Conservation (phyloP, 768 basidiomycete genomes). For the Naganishia antarctica region DNA sequence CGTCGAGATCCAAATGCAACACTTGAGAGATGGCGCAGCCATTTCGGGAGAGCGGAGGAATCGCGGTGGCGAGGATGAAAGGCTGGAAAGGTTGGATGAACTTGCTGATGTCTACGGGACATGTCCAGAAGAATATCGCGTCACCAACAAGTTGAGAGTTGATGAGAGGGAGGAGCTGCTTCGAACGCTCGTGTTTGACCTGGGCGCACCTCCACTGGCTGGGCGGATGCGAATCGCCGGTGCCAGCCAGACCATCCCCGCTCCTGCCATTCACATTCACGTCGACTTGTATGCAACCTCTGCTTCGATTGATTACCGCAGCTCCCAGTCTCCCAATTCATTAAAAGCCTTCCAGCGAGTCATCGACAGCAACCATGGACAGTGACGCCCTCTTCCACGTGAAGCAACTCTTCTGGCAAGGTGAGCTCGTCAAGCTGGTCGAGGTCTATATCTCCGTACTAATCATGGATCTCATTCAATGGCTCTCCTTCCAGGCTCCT, state of each 20-base stretch:
- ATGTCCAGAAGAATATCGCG: too few species aligned
- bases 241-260: background rate
- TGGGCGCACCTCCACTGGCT: background rate
- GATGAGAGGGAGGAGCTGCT: too few species aligned
- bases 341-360: too few species aligned
- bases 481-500: constrained; percentile 43
- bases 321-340: too few species aligned
- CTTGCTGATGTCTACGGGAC: background rate
- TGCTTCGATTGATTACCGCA: too few species aligned
- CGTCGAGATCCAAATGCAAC: background rate
- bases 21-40: background rate
- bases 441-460: background rate
- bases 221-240: background rate
- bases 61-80: background rate
- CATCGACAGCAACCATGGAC: constrained; percentile 48
- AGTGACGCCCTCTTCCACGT: constrained; percentile 49
- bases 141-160: too few species aligned
- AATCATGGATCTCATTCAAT: background rate
- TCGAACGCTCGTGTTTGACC: background rate
- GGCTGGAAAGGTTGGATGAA: background rate
- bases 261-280: too few species aligned
- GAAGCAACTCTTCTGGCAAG: constrained; percentile 49
- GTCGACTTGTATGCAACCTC: too few species aligned
- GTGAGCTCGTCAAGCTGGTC: constrained; percentile 31
- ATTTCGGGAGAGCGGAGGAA: background rate